Evolutionary conservation across 345 rosid genomes (phyloP).

Genomic region (Brassica incana): DNA sequence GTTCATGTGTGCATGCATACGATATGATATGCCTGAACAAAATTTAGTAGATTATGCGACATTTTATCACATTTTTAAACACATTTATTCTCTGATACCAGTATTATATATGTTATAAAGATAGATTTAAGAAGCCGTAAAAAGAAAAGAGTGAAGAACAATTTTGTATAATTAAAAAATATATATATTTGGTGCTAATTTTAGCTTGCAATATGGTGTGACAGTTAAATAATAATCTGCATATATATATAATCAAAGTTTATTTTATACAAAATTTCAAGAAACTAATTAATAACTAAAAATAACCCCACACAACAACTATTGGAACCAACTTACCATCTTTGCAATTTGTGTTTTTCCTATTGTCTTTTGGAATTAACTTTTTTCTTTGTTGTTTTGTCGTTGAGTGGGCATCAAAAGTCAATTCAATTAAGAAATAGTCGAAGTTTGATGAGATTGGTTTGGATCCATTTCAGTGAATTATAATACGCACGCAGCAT

Average conservation of each 20-base stretch:
- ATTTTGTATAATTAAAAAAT: neutral
- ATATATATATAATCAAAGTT: neutral
- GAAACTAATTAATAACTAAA: neutral
- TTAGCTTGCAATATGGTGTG: neutral
- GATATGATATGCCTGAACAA: neutral
- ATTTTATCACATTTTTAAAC: neutral
- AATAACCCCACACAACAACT: constrained; percentile 18
- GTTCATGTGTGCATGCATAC: neutral
- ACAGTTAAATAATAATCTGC: neutral
- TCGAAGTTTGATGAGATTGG: constrained; percentile 27
- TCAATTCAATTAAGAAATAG: constrained; percentile 33
- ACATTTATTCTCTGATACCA: neutral
- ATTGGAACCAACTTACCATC: constrained; percentile 20
- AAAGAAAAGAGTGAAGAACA: neutral
- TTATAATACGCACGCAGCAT: constrained; percentile 30
- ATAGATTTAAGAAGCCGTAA: neutral
- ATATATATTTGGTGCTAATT: neutral
- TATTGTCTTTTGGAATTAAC: constrained; percentile 20
- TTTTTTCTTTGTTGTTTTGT: constrained; percentile 25
- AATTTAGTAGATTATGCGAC: neutral
- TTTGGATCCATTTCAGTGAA: constrained; percentile 34
- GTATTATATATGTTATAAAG: neutral
- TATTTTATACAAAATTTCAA: neutral
- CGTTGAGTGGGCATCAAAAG: constrained; percentile 38
- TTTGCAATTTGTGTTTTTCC: constrained; percentile 12